phyloP scores from a whole-genome alignment of 352 stramenopile species.

The Phytophthora pinifolia region DNA sequence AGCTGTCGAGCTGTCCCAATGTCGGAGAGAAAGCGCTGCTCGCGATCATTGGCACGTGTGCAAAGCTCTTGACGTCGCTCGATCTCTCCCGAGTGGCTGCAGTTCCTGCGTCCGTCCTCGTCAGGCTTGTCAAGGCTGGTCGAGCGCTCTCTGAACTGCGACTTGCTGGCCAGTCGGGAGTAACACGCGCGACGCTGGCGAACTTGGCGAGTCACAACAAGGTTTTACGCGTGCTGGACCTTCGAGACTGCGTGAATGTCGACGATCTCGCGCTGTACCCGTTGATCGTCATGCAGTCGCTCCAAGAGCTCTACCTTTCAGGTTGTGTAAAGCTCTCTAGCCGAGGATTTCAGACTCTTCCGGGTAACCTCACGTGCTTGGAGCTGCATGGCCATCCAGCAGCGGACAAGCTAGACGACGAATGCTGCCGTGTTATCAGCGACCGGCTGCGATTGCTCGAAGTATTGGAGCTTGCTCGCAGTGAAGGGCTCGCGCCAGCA shows the following conservation, averaged over 20 bases:
- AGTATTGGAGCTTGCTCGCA: conserved; percentile 41
- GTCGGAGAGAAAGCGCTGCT: conserved; percentile 37
- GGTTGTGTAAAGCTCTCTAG: conserved; percentile 33
- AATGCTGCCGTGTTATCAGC: conserved; percentile 29
- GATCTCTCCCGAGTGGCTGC: conserved; percentile 38
- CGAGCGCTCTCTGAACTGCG: conserved; percentile 31
- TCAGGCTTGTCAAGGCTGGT: conserved; percentile 44
- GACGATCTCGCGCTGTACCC: conserved; percentile 70
- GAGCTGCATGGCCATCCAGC: conserved; percentile 32
- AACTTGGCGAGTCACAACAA: conserved; percentile 61
- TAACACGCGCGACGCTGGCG: conserved; percentile 47
- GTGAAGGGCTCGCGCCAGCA: conserved; percentile 25
- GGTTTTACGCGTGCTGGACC: conserved; percentile 49
- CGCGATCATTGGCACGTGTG: conserved; percentile 34
- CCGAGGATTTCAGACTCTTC: conserved; percentile 48
- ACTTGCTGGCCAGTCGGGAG: conserved; percentile 35
- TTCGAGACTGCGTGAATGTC: conserved; percentile 46
- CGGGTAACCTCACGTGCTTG: conserved; percentile 36
- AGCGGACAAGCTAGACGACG: conserved; percentile 35
- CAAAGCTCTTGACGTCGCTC: conserved; percentile 30
- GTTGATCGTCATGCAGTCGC: conserved; percentile 56
- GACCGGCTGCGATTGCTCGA: conserved; percentile 38
- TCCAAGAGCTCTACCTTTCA: conserved; percentile 50
- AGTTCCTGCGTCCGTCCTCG: conserved; percentile 25
- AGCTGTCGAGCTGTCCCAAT: conserved; percentile 27